Evolutionary conservation across 441 rosid genomes (phyloP), one percentile per base, ranked within the genome.

Genomic region (Populus hybrid): DNA sequence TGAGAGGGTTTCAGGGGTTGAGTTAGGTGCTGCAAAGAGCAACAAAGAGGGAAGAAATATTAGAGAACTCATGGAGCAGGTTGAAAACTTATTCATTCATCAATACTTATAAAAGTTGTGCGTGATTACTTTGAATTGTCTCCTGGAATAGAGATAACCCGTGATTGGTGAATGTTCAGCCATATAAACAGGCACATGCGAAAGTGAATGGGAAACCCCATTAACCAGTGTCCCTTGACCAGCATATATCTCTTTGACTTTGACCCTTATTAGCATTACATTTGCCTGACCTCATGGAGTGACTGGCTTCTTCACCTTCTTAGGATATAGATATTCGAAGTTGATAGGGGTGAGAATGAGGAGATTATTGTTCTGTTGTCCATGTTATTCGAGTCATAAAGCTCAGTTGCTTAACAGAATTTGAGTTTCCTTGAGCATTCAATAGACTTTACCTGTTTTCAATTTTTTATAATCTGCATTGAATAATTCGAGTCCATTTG

Each of bases 1-100:
- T 26, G 84, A 81, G 79, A 84, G 86, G 78, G 86, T 84, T 77
- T 84, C 86, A 65, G 86, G 86, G 11, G 76, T 84, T 46, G 86
- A 84, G 83, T 77, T 84, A 57, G 86, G 86, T 3, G 83, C 86
- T 81, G 86, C 86, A n/a, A 81, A 71, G 75, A 84, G 71, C 73
- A 82, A 81, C 69, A 84, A 79, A 79, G 86, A 81, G 66, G 84
- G 86, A 35, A 75, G 73, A 72, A 79, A 81, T 63, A 12, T 81
- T 64, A 79, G 83, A 74, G 81, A 84, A 30, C 86, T 84, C 70
- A 79, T 77, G 79, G 84, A 79, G 74, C 86, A 84, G 84, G 86
- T 84, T 67, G 10, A 50, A 50, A 11, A n/a, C 40, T 36, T 64
- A 38, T 72, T 35, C 46, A 68, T 59, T 26, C 34, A 14, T 30